phyloP scores from a whole-genome alignment of 2,329 filamentous ascomycete genomes.

The Plectosphaerella plurivora region DNA sequence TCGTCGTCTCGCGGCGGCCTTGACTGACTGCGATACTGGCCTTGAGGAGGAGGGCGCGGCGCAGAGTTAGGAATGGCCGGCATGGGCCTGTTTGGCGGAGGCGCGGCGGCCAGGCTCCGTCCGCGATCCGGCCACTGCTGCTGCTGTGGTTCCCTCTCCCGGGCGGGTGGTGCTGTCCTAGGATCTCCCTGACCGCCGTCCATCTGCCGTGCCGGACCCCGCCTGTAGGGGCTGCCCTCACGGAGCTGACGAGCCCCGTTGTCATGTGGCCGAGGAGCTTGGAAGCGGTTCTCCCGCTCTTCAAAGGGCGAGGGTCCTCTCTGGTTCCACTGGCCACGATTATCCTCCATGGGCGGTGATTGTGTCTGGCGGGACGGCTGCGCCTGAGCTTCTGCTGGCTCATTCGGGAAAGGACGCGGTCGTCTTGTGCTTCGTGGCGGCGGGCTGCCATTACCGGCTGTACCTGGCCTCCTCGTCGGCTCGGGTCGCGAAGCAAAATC shows the following conservation, averaged over 20 bases:
- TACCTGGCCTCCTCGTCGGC: not conserved
- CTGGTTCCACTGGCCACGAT: not conserved
- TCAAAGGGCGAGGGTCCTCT: not conserved
- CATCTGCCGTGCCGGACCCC: not conserved
- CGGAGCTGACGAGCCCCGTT: constrained; percentile 4
- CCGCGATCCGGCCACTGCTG: not conserved
- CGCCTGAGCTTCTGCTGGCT: not conserved
- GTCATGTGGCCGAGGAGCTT: constrained; percentile 7
- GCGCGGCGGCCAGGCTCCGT: not conserved
- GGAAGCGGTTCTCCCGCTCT: not conserved
- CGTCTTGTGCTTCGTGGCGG: constrained; percentile 10
- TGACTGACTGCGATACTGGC: not conserved
- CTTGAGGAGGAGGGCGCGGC: not conserved
- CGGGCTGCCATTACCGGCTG: not conserved
- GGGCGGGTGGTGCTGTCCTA: not conserved
- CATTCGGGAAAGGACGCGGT: constrained; percentile 5
- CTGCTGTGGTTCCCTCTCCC: not conserved
- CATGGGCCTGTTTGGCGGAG: not conserved
- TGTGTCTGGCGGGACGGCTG: not conserved
- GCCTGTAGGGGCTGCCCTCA: not conserved
- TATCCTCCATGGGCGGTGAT: not conserved
- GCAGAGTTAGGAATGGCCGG: not conserved
- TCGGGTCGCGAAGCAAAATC: not conserved
- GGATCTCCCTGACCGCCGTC: not conserved
- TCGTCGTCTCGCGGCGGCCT: not conserved